Evolutionary conservation across 1,139 yeast genomes (phyloP).

Genomic region (Ashbya aceris): DNA sequence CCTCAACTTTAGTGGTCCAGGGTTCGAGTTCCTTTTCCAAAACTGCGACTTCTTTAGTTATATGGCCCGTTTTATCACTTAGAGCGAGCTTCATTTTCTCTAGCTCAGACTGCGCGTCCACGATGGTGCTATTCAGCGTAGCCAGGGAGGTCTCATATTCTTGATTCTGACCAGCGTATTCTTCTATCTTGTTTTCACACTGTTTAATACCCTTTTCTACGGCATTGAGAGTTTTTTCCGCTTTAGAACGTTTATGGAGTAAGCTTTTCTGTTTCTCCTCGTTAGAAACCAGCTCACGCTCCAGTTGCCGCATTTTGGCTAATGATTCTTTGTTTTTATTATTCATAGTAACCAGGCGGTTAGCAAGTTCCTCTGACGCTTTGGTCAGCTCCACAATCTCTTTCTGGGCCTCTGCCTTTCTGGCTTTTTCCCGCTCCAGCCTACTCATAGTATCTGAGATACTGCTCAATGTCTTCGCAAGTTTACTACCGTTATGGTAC

Average conservation of each 20-base stretch:
- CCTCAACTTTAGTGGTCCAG: conserved; percentile 63
- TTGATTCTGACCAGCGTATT: conserved; percentile 38
- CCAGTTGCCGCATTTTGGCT: conserved; percentile 15
- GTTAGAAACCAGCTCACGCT: conserved; percentile 49
- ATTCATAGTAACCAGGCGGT: conserved; percentile 31
- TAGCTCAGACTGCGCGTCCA: conserved; percentile 45
- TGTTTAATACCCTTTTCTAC: conserved; percentile 25
- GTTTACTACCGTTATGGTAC: conserved; percentile 33
- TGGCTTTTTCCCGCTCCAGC: conserved; percentile 40
- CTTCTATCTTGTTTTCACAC: conserved; percentile 25
- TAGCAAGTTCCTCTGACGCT: conserved; percentile 32
- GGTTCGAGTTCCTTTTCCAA: conserved; percentile 70
- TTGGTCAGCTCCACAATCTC: conserved; percentile 36
- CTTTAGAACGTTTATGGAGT: conserved; percentile 50
- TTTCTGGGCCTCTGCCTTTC: conserved; percentile 37
- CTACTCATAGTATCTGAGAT: conserved; percentile 35
- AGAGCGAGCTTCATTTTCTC: conserved; percentile 57
- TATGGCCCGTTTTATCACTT: conserved; percentile 47
- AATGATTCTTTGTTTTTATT: conserved; percentile 31
- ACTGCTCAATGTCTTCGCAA: conserved; percentile 34
- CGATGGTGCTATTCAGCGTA: conserved; percentile 39
- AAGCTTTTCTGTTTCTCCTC: conserved; percentile 70
- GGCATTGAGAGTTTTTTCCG: conserved; percentile 39
- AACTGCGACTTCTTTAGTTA: conserved; percentile 32
- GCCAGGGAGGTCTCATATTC: conserved; percentile 34